Percentiles rank a stretch among this genome's conserved stretches.
Evolutionary conservation across 2,329 filamentous ascomycete species (phyloP).

Genomic region (Sphaceloma murrayae): DNA sequence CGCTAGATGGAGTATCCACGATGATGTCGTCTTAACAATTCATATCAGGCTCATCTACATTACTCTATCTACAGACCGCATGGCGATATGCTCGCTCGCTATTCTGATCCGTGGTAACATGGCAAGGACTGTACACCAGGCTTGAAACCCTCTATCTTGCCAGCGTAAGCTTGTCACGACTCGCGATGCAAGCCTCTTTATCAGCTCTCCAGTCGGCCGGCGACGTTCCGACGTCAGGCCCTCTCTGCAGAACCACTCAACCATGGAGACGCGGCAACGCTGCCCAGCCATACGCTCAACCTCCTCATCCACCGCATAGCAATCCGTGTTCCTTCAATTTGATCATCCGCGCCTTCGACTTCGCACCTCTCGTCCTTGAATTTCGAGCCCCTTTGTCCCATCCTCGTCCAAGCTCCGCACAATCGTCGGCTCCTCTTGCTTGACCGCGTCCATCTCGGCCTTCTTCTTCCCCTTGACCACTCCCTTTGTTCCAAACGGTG

Average conservation of each 20-base stretch:
- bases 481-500: conserved; percentile 41
- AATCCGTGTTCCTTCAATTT: too few relatives aligned
- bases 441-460: conserved; percentile 17
- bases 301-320: too few relatives aligned
- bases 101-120: neutral
- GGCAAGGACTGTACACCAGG: too few relatives aligned
- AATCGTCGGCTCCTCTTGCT: conserved; percentile 22
- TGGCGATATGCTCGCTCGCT: neutral
- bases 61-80: conserved; percentile 5
- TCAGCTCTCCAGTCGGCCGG: neutral
- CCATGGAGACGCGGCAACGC: neutral
- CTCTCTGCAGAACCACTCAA: too few relatives aligned
- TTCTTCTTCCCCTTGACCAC: conserved; percentile 23
- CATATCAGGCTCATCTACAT: conserved; percentile 15
- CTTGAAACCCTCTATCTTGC: too few relatives aligned
- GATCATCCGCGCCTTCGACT: conserved; percentile 15
- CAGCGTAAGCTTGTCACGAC: too few relatives aligned
- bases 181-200: too few relatives aligned
- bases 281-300: too few relatives aligned
- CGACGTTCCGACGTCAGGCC: neutral
- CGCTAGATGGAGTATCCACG: neutral
- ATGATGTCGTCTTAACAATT: neutral
- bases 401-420: conserved; percentile 23
- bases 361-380: conserved; percentile 17
- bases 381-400: conserved; percentile 24